Evolutionary conservation across 73 alveolate species (phyloP).

Genomic region (Paramecium tetraurelia): DNA sequence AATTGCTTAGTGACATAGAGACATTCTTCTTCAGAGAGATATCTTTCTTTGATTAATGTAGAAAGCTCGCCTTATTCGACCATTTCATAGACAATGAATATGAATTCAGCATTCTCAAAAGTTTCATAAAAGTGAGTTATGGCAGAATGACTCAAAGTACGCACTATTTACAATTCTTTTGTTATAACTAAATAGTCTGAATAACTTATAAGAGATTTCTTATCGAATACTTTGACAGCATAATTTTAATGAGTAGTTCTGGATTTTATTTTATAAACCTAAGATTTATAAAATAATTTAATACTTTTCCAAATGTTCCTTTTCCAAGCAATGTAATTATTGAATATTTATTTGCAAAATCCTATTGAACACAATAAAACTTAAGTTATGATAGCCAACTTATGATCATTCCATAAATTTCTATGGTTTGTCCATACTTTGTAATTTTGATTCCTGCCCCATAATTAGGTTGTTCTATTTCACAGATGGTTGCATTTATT

Average conservation of each 20-base stretch:
- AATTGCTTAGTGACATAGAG: neutral
- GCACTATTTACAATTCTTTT: neutral
- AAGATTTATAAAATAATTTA: neutral
- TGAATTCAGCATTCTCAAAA: neutral
- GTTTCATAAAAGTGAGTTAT: neutral
- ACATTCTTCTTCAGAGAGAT: neutral
- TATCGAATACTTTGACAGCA: neutral
- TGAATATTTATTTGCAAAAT: constrained; percentile 27
- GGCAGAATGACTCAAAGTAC: neutral
- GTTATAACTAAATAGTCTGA: neutral
- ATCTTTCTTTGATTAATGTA: neutral
- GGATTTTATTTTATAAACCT: constrained; percentile 15
- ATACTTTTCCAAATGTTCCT: constrained; percentile 57
- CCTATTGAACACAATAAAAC: neutral
- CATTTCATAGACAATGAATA: neutral
- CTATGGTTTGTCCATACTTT: neutral
- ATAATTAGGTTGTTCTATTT: neutral
- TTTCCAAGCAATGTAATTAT: constrained; percentile 38
- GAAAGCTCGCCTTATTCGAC: neutral
- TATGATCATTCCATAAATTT: neutral
- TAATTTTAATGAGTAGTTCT: neutral
- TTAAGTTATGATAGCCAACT: neutral
- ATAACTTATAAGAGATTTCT: neutral
- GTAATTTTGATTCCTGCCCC: neutral
- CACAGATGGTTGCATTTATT: neutral